These are phyloP conservation scores for Cucumis melo DNA, from an alignment of 306 rosid genomes.

Conservation along the genomic window DNA sequence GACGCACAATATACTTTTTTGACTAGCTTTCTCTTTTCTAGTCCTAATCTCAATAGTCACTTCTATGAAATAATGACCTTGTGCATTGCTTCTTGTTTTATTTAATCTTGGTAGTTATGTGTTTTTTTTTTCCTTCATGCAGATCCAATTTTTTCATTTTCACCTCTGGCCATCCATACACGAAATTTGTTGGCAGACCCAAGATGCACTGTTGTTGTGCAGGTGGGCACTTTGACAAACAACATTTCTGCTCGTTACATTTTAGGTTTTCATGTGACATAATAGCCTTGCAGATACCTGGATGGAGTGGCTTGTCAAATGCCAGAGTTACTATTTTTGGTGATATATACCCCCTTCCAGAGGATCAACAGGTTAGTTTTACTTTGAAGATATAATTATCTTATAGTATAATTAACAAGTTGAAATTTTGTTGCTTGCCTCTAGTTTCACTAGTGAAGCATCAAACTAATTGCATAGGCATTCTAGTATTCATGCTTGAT, in stretches of 20 bases:
- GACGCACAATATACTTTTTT: background rate
- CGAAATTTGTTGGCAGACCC: constrained; percentile 90
- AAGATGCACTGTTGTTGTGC: constrained; percentile 95
- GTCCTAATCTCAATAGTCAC: background rate
- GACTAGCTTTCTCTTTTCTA: background rate
- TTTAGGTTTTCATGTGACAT: constrained; percentile 23
- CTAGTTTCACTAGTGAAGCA: background rate
- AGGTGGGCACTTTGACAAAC: constrained; percentile 38
- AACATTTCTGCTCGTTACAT: constrained; percentile 5
- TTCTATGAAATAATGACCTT: background rate
- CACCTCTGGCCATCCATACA: constrained; percentile 96
- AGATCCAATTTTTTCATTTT: constrained; percentile 97
- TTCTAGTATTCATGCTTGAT: background rate
- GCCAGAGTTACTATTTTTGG: constrained; percentile 99
- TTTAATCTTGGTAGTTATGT: background rate
- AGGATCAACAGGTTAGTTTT: constrained; percentile 65
- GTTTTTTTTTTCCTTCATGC: constrained; percentile 2
- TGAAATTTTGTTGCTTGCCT: background rate
- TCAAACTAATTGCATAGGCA: background rate
- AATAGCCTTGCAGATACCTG: constrained; percentile 64
- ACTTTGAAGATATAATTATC: background rate
- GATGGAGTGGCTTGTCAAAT: constrained; percentile 99
- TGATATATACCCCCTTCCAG: constrained; percentile 92
- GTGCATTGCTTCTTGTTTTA: background rate
- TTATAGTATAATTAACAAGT: background rate